These are phyloP conservation scores for Trametes cinnabarina DNA, from an alignment of 768 basidiomycete genomes.

Conservation along the genomic window DNA sequence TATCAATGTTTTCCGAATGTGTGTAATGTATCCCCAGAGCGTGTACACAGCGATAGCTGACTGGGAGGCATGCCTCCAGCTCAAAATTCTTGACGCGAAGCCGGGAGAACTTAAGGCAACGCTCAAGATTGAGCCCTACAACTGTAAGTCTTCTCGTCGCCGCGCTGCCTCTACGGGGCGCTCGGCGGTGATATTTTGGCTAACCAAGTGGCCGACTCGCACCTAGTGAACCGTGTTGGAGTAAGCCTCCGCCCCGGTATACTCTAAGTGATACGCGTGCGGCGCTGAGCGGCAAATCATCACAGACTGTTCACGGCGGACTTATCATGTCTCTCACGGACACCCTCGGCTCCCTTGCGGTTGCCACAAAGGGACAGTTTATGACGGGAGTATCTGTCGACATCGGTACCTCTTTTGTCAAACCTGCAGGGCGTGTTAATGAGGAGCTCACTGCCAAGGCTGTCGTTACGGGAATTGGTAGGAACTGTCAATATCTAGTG, in stretches of 20 bases:
- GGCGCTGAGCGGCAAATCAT: neutral
- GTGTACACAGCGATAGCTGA: neutral
- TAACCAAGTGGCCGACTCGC: neutral
- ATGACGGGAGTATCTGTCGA: slow-evolving; percentile 91
- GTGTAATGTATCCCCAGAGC: slow-evolving; percentile 19
- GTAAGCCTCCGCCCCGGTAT: slow-evolving; percentile 35
- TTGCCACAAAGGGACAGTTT: slow-evolving; percentile 76
- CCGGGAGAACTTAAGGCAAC: slow-evolving; percentile 72
- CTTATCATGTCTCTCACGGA: slow-evolving; percentile 80
- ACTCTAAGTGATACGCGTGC: neutral
- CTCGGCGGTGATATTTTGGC: neutral
- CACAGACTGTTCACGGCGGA: slow-evolving; percentile 70
- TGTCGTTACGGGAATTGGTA: slow-evolving; percentile 68
- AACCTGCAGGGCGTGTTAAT: slow-evolving; percentile 69
- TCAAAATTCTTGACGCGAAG: slow-evolving; percentile 60
- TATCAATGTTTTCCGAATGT: slow-evolving; percentile 79
- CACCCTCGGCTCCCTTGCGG: slow-evolving; percentile 80
- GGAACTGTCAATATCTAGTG: neutral
- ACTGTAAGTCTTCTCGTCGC: slow-evolving; percentile 42
- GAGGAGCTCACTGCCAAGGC: slow-evolving; percentile 66
- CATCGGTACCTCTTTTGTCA: slow-evolving; percentile 73
- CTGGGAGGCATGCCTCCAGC: slow-evolving; percentile 37
- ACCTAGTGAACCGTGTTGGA: slow-evolving; percentile 76
- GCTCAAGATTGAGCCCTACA: slow-evolving; percentile 71
- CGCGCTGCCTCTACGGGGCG: neutral